Conservation (phyloP, 805 yeast species). For the Wilhelminamyces savonicus region DNA sequence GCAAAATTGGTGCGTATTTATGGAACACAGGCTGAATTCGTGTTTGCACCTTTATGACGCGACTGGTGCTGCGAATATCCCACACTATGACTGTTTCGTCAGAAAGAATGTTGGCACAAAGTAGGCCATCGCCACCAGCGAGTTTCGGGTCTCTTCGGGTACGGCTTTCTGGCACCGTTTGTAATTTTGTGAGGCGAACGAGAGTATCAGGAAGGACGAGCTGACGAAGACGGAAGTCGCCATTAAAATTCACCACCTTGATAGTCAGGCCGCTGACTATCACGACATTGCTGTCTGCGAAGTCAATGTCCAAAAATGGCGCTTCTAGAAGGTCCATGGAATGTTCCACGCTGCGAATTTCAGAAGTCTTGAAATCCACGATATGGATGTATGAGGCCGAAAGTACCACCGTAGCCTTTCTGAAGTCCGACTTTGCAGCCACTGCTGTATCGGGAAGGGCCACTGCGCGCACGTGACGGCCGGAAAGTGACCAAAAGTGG, state of each 20-base stretch:
- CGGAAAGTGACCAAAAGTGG: no score
- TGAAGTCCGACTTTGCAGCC: no score
- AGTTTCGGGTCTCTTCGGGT: conserved; percentile 12
- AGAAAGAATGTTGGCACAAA: conserved; percentile 30
- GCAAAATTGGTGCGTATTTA: no score
- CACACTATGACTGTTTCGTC: conserved; percentile 37
- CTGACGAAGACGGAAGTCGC: no score
- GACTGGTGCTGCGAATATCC: conserved; percentile 29
- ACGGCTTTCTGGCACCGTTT: conserved; percentile 6
- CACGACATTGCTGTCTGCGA: conserved; percentile 23
- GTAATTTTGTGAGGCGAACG: conserved; percentile 12
- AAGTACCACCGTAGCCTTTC: no score
- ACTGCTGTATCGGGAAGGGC: no score
- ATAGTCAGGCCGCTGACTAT: conserved; percentile 13
- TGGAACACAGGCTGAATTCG: conserved; percentile 6
- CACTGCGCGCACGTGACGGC: no score
- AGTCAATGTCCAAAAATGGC: conserved; percentile 33
- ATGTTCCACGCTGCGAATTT: no score
- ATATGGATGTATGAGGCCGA: no score
- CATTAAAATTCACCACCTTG: conserved; percentile 16
- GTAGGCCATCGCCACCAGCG: conserved; percentile 37
- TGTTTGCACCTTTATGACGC: conserved; percentile 5
- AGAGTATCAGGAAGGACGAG: conserved; percentile 2
- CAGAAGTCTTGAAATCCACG: no score
- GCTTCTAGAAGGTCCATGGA: no score